Percentiles rank a stretch among this genome's conserved stretches.
phyloP scores from a whole-genome alignment of 2,329 filamentous ascomycete genomes.

The Fusarium xylarioides region DNA sequence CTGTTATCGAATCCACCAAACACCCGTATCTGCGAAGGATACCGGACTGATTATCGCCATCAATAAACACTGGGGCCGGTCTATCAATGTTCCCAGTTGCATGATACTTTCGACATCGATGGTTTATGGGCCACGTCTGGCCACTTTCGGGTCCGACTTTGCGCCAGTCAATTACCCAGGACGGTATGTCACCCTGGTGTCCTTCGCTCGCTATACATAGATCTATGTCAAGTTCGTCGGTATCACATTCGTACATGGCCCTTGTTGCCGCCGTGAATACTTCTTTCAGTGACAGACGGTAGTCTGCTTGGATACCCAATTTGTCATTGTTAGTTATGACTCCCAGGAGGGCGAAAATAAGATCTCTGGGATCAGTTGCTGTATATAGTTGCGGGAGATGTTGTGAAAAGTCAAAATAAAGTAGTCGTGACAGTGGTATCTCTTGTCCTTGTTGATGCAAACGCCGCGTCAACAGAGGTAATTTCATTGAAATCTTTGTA shows the following conservation, averaged over 20 bases:
- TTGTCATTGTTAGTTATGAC: background rate
- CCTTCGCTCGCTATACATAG: background rate
- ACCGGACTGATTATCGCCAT: background rate
- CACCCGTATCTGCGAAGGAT: constrained; percentile 1
- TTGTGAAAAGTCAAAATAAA: background rate
- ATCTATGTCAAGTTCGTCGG: background rate
- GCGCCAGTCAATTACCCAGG: constrained; percentile 11
- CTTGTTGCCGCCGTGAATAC: background rate
- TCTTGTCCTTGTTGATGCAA: background rate
- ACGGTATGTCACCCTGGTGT: background rate
- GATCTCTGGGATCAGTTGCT: constrained; percentile 31
- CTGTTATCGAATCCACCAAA: background rate
- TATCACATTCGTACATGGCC: background rate
- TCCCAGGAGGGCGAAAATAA: constrained; percentile 30
- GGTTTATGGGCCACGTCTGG: background rate
- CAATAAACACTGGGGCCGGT: background rate
- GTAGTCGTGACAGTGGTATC: background rate
- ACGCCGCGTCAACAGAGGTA: background rate
- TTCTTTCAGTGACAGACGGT: background rate
- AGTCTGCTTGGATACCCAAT: background rate
- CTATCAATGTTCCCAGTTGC: background rate
- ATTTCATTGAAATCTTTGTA: accelerated
- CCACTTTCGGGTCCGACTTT: background rate
- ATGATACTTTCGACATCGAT: background rate
- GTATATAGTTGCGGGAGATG: background rate